Percentiles rank a stretch among this genome's conserved stretches.
Conservation (phyloP, 805 yeast species). For the Saturnispora mendoncae region DNA sequence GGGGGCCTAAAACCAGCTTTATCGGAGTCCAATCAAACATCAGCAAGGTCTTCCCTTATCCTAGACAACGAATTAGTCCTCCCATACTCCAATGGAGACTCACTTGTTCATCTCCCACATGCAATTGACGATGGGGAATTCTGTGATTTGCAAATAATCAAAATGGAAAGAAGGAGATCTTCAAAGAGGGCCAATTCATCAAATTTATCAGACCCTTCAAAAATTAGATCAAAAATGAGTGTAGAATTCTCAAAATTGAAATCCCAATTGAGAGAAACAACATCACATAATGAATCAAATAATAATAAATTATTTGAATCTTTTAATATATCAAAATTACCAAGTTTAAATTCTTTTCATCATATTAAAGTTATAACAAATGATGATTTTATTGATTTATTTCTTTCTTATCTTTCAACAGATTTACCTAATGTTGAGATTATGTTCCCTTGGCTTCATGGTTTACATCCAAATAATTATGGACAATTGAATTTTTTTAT, state of each 20-base stretch:
- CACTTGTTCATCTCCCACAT: not conserved
- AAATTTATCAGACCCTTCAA: constrained; percentile 24
- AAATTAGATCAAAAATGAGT: constrained; percentile 20
- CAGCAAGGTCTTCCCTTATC: no score
- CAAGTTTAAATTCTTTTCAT: constrained; percentile 10
- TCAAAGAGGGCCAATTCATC: constrained; percentile 25
- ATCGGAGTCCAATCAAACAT: no score
- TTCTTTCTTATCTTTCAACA: constrained; percentile 19
- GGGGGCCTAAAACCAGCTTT: no score
- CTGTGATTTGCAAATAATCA: not conserved
- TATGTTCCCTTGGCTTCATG: constrained; percentile 91
- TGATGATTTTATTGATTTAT: constrained; percentile 21
- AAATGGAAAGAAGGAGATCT: constrained; percentile 11
- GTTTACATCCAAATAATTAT: constrained; percentile 49
- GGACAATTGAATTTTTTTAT: constrained; percentile 42
- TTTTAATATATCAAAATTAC: constrained; percentile 18
- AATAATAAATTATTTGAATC: constrained; percentile 3
- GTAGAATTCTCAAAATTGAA: constrained; percentile 6
- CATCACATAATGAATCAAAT: not conserved
- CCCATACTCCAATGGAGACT: not conserved
- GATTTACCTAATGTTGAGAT: constrained; percentile 52
- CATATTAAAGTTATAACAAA: constrained; percentile 20
- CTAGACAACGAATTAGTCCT: no score
- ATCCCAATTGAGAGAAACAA: not conserved
- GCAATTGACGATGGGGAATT: constrained; percentile 2